Evolutionary conservation across 2,329 filamentous ascomycete species (phyloP).

Genomic region (Fusarium annulatum): DNA sequence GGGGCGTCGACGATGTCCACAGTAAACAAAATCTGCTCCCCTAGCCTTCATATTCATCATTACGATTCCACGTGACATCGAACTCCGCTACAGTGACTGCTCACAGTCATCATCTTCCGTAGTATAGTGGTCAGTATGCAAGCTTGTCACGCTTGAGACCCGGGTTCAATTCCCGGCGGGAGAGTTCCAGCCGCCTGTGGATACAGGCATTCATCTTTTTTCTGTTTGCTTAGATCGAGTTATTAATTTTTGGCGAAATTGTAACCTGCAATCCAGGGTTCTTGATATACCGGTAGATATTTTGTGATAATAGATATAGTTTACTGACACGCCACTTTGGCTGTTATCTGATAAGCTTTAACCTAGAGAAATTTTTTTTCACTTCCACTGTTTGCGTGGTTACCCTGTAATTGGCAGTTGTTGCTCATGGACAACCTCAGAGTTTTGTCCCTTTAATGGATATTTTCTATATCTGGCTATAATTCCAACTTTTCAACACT

Average conservation of each 20-base stretch:
- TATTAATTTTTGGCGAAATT: fast-evolving
- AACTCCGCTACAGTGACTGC: slow-evolving; percentile 25
- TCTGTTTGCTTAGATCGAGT: fast-evolving
- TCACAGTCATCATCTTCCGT: slow-evolving; percentile 29
- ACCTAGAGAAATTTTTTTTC: neutral
- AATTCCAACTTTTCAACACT: neutral
- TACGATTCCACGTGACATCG: neutral
- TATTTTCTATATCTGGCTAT: too few relatives aligned
- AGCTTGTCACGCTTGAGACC: slow-evolving; percentile 31
- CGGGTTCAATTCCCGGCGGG: slow-evolving; percentile 31
- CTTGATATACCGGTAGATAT: neutral
- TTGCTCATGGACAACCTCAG: neutral
- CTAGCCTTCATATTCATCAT: neutral
- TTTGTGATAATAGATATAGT: neutral
- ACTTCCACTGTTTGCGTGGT: fast-evolving
- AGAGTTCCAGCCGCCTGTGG: slow-evolving; percentile 24
- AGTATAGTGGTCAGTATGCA: slow-evolving; percentile 34
- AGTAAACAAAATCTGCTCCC: neutral
- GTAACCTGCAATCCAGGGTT: too few relatives aligned
- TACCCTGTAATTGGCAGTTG: neutral
- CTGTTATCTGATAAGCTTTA: neutral
- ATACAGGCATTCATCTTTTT: neutral
- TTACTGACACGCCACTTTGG: fast-evolving
- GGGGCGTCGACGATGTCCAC: neutral
- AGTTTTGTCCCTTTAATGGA: neutral